Evolutionary conservation across 805 yeast species (phyloP).

Genomic region (Diddensiella caesifluorescens): DNA sequence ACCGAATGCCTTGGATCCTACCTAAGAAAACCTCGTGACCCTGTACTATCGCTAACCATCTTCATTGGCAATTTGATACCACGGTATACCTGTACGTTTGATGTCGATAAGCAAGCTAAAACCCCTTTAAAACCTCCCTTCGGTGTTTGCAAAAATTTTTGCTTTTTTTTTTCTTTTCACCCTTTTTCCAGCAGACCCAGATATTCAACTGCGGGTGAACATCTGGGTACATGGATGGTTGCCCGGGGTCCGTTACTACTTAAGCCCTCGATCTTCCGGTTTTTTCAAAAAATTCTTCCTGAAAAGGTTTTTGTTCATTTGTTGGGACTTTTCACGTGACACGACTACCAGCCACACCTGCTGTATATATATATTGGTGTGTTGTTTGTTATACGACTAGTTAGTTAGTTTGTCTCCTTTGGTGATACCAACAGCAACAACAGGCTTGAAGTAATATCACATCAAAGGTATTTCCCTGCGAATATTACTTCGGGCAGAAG

Average conservation of each 20-base stretch:
- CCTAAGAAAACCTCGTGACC: no score
- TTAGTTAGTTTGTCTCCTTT: not conserved
- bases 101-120: no score
- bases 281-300: not conserved
- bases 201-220: not conserved
- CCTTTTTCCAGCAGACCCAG: not conserved
- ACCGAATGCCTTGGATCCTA: no score
- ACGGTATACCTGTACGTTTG: no score
- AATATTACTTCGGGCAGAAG: no score
- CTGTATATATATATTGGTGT: no score
- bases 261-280: slow-evolving; percentile 1
- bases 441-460: no score
- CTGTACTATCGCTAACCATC: no score
- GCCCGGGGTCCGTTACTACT: slow-evolving; percentile 5
- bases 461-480: no score
- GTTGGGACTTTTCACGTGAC: slow-evolving; percentile 3
- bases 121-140: no score
- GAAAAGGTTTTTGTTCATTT: not conserved
- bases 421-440: not conserved
- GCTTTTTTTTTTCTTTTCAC: not conserved
- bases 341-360: no score
- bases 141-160: not conserved
- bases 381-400: not conserved
- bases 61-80: no score
- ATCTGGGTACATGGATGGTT: not conserved